Base-by-base conservation (phyloP, 257 asterid genomes). In the Plantago elongata region DNA sequence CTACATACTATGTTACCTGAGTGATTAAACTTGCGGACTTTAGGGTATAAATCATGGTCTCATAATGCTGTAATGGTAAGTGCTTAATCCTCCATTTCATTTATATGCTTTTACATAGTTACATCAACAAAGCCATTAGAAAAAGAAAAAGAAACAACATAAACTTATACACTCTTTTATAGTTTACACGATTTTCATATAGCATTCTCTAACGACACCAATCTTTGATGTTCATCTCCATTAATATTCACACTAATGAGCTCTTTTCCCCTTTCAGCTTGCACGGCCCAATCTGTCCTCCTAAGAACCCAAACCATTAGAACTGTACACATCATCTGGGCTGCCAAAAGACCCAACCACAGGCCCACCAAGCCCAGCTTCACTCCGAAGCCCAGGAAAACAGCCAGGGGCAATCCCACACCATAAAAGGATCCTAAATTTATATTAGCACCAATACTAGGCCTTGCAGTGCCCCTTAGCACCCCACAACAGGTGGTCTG, bases 401-500 rank as follows among this genome's bases (percentile, higher is more conserved):
- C 48, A 0, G 92, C 95, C 13, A 88, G 14, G 0, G 96, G 92
- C 37, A 81, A 50, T 12, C 96, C 95, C 69, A 80, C 74, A 0
- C 77, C 83, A 14, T 88, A 88, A 68, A 88, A 85, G 5, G 89
- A 79, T 13, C 81, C 86, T 64, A 88, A 14, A 57, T 83, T 85
- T 7, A 88, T 83, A 17, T 50, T 52, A 7, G 68, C 87, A 2
- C 82, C 89, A 2, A 81, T 43, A 13, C 54, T 56, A 3, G 89
- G 94, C 77, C 91, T 71, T 0, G 91, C 84, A 17, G 83, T 81
- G 49, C 94, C 96, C 73, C 89, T 74, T 57, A 84, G 70, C 50
- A 77, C 84, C 72, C 96, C 96, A 50, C 94, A 82, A 3, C 86
- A 79, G 6, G 89, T 68, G 11, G 96, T 85, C 62, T 83, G 96